Evolutionary conservation across 768 basidiomycete genomes (phyloP), one percentile per base, ranked within the genome.

Genomic region (Naganishia vishniacii): DNA sequence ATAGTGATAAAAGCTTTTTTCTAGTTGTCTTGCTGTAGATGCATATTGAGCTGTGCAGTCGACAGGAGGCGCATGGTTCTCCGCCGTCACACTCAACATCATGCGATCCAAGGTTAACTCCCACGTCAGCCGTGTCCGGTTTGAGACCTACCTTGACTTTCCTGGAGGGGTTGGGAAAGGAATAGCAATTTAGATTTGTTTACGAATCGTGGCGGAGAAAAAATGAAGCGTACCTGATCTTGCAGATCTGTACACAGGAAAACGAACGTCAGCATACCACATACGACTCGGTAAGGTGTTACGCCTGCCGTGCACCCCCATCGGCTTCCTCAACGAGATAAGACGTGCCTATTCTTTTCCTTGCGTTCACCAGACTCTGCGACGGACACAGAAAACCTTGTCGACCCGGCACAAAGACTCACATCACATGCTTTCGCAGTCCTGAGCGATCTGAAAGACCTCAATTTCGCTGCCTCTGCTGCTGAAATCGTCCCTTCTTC

Each of bases 401-500:
- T n/a, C n/a, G n/a, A n/a, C n/a, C n/a, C n/a, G n/a, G n/a, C n/a
- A n/a, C n/a, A n/a, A n/a, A n/a, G 9, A 65, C 58, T 59, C 59
- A 65, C 64, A 61, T 65, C 64, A 60, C 64, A 65, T 9, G 64
- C 64, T 20, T 59, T 60, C 18, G 59, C 45, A 12, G 64, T 65
- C 34, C 64, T 56, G 12, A 65, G 47, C 26, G 64, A 42, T n/a
- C 25, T 48, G 18, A 62, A 62, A 8, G 44, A 48, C 47, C 61
- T 31, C 25, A 26, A 41, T 28, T 42, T 48, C 12, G 61, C 61
- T 13, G 61, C 61, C 37, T 62, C 61, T 16, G 29, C 44, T 25
- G 61, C 61, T 15, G 61, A 11, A 13, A 41, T 56, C 13, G 37
- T 12, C 12, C 20, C 53, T 25, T 31, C 32, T 25, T 56, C 53